These are phyloP conservation scores for Neurospora sp. DNA, from an alignment of 495 filamentous ascomycete genomes.

Conservation along the genomic window DNA sequence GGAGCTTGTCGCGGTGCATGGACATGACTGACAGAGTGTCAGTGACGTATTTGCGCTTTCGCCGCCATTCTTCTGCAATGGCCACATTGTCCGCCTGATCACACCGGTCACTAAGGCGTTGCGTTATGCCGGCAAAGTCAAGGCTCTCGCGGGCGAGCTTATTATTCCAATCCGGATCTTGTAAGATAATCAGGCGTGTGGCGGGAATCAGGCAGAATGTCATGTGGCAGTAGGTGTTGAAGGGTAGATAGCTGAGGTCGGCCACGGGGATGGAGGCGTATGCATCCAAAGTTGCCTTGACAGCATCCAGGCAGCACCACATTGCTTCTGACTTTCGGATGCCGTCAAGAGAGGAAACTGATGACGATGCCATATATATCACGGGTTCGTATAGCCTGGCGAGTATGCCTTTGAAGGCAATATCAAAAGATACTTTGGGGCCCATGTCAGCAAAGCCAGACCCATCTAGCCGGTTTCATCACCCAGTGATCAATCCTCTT, in stretches of 20 bases:
- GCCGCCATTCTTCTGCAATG: conserved; percentile 4
- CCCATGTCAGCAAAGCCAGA: not conserved
- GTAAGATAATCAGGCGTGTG: conserved; percentile 9
- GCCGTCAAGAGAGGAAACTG: not conserved
- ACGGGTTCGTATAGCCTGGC: conserved; percentile 16
- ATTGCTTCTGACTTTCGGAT: conserved; percentile 9
- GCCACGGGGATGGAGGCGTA: conserved; percentile 6
- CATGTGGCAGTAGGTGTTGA: conserved; percentile 2
- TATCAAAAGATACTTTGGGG: conserved; percentile 6
- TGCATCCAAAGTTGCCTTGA: conserved; percentile 6
- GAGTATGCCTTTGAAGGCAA: conserved; percentile 6
- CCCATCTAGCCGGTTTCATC: not conserved
- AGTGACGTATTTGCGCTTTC: conserved; percentile 9
- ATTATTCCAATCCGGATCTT: conserved; percentile 16
- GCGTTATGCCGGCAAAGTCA: conserved; percentile 4
- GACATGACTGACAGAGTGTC: conserved; percentile 3
- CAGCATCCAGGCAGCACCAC: conserved; percentile 11
- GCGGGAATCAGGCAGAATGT: conserved; percentile 13
- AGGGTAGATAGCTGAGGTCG: conserved; percentile 7
- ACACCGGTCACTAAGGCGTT: conserved; percentile 6
- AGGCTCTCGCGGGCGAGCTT: conserved; percentile 5
- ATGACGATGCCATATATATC: conserved; percentile 6
- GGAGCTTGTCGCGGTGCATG: conserved; percentile 10
- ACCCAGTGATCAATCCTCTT: not conserved
- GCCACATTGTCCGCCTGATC: conserved; percentile 7